Evolutionary conservation across 257 asterid species (phyloP), one percentile per base, ranked within the genome.

Genomic region (Mentha longifolia): DNA sequence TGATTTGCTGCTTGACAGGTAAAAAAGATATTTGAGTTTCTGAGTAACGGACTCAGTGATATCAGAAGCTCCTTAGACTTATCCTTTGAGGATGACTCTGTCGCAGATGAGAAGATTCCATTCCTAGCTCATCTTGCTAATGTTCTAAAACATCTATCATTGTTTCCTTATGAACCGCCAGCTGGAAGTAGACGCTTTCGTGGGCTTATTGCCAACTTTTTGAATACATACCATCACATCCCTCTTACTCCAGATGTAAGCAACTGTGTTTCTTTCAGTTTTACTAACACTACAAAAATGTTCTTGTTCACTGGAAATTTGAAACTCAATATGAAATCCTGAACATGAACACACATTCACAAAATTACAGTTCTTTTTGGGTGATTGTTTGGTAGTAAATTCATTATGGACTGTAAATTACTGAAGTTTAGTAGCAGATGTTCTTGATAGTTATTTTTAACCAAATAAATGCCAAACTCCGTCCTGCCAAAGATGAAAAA

Each of bases 31-130:
- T 95, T 95, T 75, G 96, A 92, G 87, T 95, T 92, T 72, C 89
- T 95, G 79, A 85, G 81, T 78, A 86, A 89, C 73, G 97, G 95
- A 81, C 88, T 94, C 86, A 82, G 85, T 17, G 96, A 89, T 65
- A 91, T 94, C 82, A 89, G 96, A 84, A 91, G 85, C 78, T 94
- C 99, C 68, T 81, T 94, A 80, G 99, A 94, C 82, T 83, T 94
- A 84, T 94, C 87, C 75, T 94, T 94, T 59, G 96, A 86, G 74
- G 97, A 94, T 78, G 99, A 94, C 72, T 86, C 97, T 69, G 99
- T 94, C 56, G 99, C 99, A 13, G 99, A 94, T 81, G 99, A 94
- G 85, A 94, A 94, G 85, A 94, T 94, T 28, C 97, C 99, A 37
- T 94, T 94, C 83, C 88, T 92, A 59, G 98, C 99, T 79, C 86